Evolutionary conservation across 768 basidiomycete species (phyloP).

Genomic region (Termitomyces sp.): DNA sequence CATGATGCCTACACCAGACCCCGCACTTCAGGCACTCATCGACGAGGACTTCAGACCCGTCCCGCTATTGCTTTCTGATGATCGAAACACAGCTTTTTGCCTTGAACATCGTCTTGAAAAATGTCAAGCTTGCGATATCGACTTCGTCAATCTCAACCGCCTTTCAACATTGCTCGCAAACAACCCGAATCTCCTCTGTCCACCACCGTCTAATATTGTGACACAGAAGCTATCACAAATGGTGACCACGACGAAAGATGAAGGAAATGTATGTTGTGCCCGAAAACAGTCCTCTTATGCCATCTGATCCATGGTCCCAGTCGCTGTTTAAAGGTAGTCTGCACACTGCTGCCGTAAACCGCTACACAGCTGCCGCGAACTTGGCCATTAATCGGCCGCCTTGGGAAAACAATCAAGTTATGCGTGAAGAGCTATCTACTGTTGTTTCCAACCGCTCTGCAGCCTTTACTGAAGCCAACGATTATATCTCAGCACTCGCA

Average conservation of each 20-base stretch:
- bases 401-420: slow-evolving; percentile 80
- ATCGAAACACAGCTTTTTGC: slow-evolving; percentile 56
- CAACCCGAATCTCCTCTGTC: slow-evolving; percentile 70
- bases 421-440: slow-evolving; percentile 88
- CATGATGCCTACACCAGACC: slow-evolving; percentile 51
- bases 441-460: slow-evolving; percentile 90
- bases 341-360: slow-evolving; percentile 60
- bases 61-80: slow-evolving; percentile 47
- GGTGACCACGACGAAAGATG: slow-evolving; percentile 80
- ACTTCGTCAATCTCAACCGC: slow-evolving; percentile 73
- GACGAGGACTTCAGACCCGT: slow-evolving; percentile 66
- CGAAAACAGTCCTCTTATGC: slow-evolving; percentile 11
- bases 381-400: slow-evolving; percentile 79
- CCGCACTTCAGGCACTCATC: slow-evolving; percentile 67
- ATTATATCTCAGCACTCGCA: slow-evolving; percentile 70
- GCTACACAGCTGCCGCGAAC: slow-evolving; percentile 57
- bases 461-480: slow-evolving; percentile 71
- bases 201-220: slow-evolving; percentile 74
- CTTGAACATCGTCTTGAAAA: slow-evolving; percentile 62
- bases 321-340: slow-evolving; percentile 72
- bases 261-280: slow-evolving; percentile 76
- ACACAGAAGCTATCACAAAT: slow-evolving; percentile 70
- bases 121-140: slow-evolving; percentile 66
- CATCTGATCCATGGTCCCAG: slow-evolving; percentile 36
- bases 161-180: slow-evolving; percentile 63